phyloP scores from a whole-genome alignment of 352 stramenopile species.

The Phytopythium kandeliae region DNA sequence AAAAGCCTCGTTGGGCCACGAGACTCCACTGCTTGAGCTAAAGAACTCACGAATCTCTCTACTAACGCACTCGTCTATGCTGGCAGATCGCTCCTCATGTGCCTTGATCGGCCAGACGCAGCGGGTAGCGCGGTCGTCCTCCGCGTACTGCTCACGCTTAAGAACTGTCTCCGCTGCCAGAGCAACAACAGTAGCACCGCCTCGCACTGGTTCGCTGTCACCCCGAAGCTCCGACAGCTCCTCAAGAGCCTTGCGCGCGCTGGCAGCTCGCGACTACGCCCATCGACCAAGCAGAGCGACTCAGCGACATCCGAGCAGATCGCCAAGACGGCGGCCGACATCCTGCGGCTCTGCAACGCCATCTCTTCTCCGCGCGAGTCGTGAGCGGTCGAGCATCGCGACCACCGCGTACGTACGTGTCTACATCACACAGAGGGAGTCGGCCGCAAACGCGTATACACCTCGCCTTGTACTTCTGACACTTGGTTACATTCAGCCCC shows the following conservation, averaged over 20 bases:
- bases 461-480: too few relatives aligned
- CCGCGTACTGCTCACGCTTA: conserved; percentile 47
- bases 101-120: conserved; percentile 14
- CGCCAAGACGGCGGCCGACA: conserved; percentile 37
- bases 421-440: too few relatives aligned
- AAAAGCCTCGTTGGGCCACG: neutral
- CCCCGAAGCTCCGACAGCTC: conserved; percentile 9
- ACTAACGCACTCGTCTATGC: neutral
- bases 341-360: conserved; percentile 19
- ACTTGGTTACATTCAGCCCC: too few relatives aligned
- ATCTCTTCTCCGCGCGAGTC: conserved; percentile 2
- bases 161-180: conserved; percentile 53
- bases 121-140: conserved; percentile 25
- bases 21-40: neutral
- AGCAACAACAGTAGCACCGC: conserved; percentile 15
- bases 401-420: neutral
- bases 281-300: neutral
- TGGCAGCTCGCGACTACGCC: neutral
- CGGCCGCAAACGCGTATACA: too few relatives aligned
- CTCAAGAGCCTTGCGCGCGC: conserved; percentile 8
- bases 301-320: conserved; percentile 26
- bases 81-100: conserved; percentile 20
- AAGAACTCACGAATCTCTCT: neutral
- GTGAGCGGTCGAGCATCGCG: neutral
- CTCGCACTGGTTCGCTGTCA: conserved; percentile 22